A percentile compares a stretch with the other conserved stretches of the same genome.
These are phyloP conservation scores for Termitomyces sp. DNA, from an alignment of 768 basidiomycete species.

Conservation along the genomic window DNA sequence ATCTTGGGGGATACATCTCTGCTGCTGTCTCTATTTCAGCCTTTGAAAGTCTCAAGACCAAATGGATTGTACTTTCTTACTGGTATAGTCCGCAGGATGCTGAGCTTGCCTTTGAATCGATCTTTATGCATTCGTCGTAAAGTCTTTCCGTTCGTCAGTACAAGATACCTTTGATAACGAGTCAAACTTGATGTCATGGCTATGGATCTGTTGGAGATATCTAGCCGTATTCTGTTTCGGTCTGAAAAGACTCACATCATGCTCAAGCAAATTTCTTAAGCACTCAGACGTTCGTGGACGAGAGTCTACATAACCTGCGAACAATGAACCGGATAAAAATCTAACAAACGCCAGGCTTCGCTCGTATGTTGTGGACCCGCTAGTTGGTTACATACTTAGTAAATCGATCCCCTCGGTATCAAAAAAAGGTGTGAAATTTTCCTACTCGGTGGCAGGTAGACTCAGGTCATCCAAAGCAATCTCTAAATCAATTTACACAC, in stretches of 20 bases:
- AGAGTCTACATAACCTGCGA: neutral
- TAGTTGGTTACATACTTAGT: neutral
- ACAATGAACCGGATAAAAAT: neutral
- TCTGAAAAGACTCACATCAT: neutral
- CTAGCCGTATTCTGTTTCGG: neutral
- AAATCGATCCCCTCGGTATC: no score
- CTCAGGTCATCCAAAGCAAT: neutral
- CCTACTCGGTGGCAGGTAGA: neutral
- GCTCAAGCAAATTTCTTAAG: no score
- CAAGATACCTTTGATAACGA: neutral
- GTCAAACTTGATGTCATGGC: neutral
- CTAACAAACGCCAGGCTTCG: neutral
- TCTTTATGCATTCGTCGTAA: neutral
- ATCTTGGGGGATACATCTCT: neutral
- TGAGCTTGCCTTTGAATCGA: neutral
- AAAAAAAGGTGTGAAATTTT: neutral
- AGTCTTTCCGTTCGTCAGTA: neutral
- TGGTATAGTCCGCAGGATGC: neutral
- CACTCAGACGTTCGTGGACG: neutral
- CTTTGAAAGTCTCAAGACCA: neutral
- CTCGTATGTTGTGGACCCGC: neutral
- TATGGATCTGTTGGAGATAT: neutral
- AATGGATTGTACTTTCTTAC: neutral
- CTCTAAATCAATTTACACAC: neutral
- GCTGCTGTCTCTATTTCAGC: neutral